Conservation (phyloP, 495 filamentous ascomycete genomes). For the Xylaria sp. region DNA sequence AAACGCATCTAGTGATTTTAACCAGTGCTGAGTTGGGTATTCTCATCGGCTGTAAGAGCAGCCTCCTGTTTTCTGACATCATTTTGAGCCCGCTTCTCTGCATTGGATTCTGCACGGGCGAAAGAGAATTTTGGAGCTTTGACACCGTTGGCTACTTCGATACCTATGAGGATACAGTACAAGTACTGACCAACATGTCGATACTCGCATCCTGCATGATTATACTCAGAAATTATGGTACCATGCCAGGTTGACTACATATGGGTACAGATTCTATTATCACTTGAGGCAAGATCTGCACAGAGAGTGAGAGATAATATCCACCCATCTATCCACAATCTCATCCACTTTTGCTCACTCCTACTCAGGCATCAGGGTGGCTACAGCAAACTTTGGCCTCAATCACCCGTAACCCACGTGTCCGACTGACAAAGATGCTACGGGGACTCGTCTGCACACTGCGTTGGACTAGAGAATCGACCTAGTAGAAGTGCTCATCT, state of each 20-base stretch:
- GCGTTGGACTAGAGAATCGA: conserved; percentile 24
- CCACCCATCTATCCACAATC: conserved; percentile 42
- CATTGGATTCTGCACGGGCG: neutral
- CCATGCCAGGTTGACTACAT: neutral
- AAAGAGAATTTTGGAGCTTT: neutral
- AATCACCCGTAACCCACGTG: neutral
- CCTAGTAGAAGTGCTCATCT: conserved; percentile 16
- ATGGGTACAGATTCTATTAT: neutral
- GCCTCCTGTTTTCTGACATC: conserved; percentile 19
- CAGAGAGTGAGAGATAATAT: conserved; percentile 26
- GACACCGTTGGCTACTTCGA: neutral
- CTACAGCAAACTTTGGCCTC: conserved; percentile 17
- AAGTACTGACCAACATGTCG: neutral
- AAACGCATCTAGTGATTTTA: neutral
- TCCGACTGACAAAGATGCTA: conserved; percentile 25
- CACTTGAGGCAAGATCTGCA: conserved; percentile 22
- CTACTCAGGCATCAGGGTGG: conserved; percentile 20
- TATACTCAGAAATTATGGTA: neutral
- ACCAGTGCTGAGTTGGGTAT: conserved; percentile 1
- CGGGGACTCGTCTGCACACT: conserved; percentile 21
- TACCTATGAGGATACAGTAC: neutral
- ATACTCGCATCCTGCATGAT: neutral
- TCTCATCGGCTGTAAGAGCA: neutral
- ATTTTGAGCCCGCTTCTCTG: conserved; percentile 6
- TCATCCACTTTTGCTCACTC: conserved; percentile 34